A percentile compares a stretch with the other conserved stretches of the same genome.
phyloP scores from a whole-genome alignment of 2,329 filamentous ascomycete genomes.

The Pseudocercospora macadamiae region DNA sequence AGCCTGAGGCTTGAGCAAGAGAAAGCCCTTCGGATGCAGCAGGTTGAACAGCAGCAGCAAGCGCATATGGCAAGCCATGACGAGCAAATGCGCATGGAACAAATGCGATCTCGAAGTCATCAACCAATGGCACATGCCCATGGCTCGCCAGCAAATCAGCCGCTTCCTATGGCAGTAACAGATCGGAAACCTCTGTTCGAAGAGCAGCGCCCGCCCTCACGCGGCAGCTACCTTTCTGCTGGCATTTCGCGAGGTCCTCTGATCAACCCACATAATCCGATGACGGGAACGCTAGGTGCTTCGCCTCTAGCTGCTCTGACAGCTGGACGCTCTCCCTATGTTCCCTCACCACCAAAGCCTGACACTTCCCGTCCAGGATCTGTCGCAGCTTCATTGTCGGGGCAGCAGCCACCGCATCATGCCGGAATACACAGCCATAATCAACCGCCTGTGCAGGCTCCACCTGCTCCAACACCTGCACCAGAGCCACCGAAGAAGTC shows the following conservation, averaged over 20 bases:
- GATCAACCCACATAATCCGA: conserved; percentile 24
- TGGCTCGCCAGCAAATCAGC: conserved; percentile 34
- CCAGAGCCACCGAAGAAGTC: conserved; percentile 42
- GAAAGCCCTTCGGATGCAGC: conserved; percentile 36
- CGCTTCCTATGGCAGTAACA: conserved; percentile 22
- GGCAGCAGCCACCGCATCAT: conserved; percentile 18
- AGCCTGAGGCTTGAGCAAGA: conserved; percentile 38
- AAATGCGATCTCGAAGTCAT: conserved; percentile 24
- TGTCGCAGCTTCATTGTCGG: conserved; percentile 22
- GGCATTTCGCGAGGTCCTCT: conserved; percentile 21
- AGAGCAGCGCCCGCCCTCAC: conserved; percentile 34
- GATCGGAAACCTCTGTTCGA: conserved; percentile 36
- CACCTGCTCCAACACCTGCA: conserved; percentile 30
- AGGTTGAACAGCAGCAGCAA: conserved; percentile 29
- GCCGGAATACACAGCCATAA: conserved; percentile 17
- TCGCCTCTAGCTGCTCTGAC: conserved; percentile 25
- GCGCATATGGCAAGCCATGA: conserved; percentile 16
- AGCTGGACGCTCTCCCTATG: conserved; percentile 25
- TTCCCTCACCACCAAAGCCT: conserved; percentile 37
- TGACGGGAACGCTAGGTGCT: conserved; percentile 15
- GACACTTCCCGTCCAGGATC: conserved; percentile 37
- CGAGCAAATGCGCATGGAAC: conserved; percentile 32
- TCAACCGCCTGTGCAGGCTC: conserved; percentile 25
- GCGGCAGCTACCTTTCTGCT: conserved; percentile 24
- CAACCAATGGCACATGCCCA: conserved; percentile 28